Evolutionary conservation across 176 grass and related monocot species (phyloP).

Genomic region (Microstegium vimineum): DNA sequence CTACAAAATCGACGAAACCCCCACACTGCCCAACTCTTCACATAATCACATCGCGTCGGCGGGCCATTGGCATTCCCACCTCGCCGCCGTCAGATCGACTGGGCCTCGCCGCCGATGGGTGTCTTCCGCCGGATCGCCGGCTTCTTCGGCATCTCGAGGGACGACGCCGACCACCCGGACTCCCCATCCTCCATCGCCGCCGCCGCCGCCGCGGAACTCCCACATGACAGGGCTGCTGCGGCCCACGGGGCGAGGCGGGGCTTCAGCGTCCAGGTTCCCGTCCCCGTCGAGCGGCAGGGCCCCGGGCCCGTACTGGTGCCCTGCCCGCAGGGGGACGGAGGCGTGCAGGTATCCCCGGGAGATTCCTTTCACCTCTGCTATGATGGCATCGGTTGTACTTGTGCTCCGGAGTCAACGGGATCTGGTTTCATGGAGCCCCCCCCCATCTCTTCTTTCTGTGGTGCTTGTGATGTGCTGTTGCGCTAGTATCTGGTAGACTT

Average conservation of each 20-base stretch:
- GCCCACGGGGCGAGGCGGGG: constrained; percentile 34
- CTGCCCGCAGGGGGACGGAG: constrained; percentile 47
- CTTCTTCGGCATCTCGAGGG: constrained; percentile 37
- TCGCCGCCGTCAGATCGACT: constrained; percentile 27
- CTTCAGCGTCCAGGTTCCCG: constrained; percentile 53
- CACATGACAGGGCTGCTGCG: constrained; percentile 39
- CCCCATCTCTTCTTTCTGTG: not conserved
- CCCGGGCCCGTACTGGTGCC: constrained; percentile 36
- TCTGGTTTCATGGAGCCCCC: constrained; percentile 7
- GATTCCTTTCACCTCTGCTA: not conserved
- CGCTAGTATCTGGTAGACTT: not conserved
- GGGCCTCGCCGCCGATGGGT: constrained; percentile 32
- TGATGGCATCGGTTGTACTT: not conserved
- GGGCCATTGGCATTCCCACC: constrained; percentile 20
- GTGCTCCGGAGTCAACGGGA: constrained; percentile 3
- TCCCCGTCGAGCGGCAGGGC: constrained; percentile 37
- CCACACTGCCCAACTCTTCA: not conserved
- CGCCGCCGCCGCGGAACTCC: constrained; percentile 9
- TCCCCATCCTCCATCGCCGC: not conserved
- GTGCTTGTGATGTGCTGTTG: not conserved
- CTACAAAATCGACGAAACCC: not conserved
- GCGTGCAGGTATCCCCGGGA: constrained; percentile 70
- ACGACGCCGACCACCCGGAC: constrained; percentile 42
- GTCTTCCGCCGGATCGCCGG: constrained; percentile 38
- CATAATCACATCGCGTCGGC: constrained; percentile 1